Conservation (phyloP, 1,284 basidiomycete species). For the Ceratobasidium sp. region DNA sequence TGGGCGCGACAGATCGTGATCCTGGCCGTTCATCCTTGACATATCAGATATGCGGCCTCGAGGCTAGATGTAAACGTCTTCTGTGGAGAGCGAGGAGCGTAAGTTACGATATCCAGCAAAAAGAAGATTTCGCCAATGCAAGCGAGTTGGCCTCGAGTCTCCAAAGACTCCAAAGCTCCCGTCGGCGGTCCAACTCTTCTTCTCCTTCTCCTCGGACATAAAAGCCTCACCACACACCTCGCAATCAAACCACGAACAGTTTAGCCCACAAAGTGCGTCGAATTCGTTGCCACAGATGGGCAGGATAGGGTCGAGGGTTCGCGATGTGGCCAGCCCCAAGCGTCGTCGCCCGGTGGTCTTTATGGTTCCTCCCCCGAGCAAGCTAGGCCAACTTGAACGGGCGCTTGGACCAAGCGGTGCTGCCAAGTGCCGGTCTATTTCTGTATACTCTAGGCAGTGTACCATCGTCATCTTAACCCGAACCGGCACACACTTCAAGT, state of each 20-base stretch:
- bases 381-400: constrained; percentile 1
- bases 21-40: constrained; percentile 12
- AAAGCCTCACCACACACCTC: background rate
- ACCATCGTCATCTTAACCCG: background rate
- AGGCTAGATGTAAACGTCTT: background rate
- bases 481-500: background rate
- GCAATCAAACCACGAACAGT: constrained; percentile 1
- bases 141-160: background rate
- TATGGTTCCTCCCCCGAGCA: background rate
- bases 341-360: background rate
- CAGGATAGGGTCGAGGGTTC: background rate
- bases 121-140: background rate
- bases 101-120: no score
- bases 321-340: background rate
- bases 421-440: constrained; percentile 13
- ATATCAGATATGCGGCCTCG: background rate
- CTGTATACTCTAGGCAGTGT: background rate
- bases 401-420: background rate
- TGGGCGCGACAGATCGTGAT: background rate
- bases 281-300: background rate
- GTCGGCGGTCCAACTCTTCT: background rate
- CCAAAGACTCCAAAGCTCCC: background rate
- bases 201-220: constrained; percentile 10
- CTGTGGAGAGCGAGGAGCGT: background rate
- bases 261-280: background rate